These are phyloP conservation scores for Termitomyces titanicus DNA, from an alignment of 768 basidiomycete genomes.

Conservation along the genomic window DNA sequence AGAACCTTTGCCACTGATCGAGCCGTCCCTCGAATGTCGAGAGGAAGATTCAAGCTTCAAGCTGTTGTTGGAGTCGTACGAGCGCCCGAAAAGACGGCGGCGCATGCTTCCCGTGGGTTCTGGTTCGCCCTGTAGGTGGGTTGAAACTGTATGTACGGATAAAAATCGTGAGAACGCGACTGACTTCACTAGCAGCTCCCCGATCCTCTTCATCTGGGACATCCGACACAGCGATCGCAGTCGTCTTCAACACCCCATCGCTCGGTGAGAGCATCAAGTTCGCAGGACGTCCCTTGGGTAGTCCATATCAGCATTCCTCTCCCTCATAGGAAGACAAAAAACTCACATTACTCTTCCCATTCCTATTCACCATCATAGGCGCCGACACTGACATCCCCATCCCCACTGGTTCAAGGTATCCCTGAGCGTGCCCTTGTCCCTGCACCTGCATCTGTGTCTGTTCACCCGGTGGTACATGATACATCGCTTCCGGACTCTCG, in stretches of 20 bases:
- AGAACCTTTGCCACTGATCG: slow-evolving; percentile 8
- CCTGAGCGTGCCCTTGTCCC: slow-evolving; percentile 38
- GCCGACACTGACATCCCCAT: slow-evolving; percentile 15
- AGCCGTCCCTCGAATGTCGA: slow-evolving; percentile 20
- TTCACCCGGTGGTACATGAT: neutral
- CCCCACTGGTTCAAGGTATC: slow-evolving; percentile 24
- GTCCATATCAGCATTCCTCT: neutral
- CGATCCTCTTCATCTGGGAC: slow-evolving; percentile 44
- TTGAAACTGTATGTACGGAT: slow-evolving; percentile 19
- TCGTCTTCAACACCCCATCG: slow-evolving; percentile 50
- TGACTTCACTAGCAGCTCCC: slow-evolving; percentile 65
- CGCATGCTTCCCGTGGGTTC: slow-evolving; percentile 39
- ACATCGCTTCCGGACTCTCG: neutral
- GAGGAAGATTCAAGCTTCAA: slow-evolving; percentile 22
- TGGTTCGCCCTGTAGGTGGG: slow-evolving; percentile 44
- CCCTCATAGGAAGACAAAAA: neutral
- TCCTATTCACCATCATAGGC: slow-evolving; percentile 5
- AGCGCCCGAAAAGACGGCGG: slow-evolving; percentile 61
- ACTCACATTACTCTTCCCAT: slow-evolving; percentile 22
- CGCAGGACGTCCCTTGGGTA: slow-evolving; percentile 42
- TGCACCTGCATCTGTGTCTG: no score
- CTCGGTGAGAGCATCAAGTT: slow-evolving; percentile 58
- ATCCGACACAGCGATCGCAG: slow-evolving; percentile 32
- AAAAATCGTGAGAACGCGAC: slow-evolving; percentile 16
- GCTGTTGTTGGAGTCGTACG: slow-evolving; percentile 37